Evolutionary conservation across 257 asterid species (phyloP), one percentile per base, ranked within the genome.

Genomic region (Solanum sparsipilum): DNA sequence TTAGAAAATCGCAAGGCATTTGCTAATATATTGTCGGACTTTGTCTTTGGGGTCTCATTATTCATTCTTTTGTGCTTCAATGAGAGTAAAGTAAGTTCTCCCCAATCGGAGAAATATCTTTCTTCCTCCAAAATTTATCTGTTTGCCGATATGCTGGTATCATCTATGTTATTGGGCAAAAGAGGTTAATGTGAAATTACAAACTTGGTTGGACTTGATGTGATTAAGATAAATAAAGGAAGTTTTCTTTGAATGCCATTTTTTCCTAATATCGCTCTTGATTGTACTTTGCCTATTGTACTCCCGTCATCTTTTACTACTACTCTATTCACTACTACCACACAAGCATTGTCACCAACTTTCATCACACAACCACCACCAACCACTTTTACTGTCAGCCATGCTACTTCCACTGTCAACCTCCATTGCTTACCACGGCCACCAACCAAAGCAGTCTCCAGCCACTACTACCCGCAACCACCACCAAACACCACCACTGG

Each of bases 11-110:
- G 99, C 56, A 92, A 91, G 87, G 95, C 96, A 84, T 97, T 96
- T 91, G 99, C 99, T 74, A 96, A 97, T 93, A 97, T 97, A 88
- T 97, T 95, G 97, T 97, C 99, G 9, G 99, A 97, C 91, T 88
- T 92, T 88, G 95, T 94, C 91, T 97, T 93, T 91, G 99, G 99
- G 90, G 88, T 94, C 86, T 94, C 99, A 86, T 87, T 96, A 72
- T 97, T 97, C 92, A 46, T 93, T 92, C 95, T 96, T 89, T 92
- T 97, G 86, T 95, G 90, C 95, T 94, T 93, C 96, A 90, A 90
- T 91, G 94, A 92, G 90, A 93, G 90, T 93, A 94, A 95, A 92
- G 99, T 97, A 92, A 94, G 98, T 91, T 86, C 46, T 68, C 84
- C 38, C 67, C 46, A 31, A 31, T 89, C 23, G 11, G 25, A 27